Evolutionary conservation across 192 early-diverging fungal genomes (phyloP).

Genomic region (Backusella macrospora): DNA sequence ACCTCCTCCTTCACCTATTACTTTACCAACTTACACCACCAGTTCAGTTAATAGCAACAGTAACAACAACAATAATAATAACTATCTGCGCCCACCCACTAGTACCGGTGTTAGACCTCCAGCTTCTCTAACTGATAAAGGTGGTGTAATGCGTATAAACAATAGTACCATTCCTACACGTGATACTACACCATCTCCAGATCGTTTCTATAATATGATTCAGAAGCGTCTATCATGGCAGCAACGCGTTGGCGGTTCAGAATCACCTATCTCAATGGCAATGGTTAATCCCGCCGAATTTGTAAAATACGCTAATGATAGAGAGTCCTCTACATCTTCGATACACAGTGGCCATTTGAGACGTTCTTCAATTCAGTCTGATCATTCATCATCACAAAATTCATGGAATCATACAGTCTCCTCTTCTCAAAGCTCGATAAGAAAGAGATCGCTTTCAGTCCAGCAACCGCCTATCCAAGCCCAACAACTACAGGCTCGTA

Average conservation of each 20-base stretch:
- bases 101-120: slow-evolving; percentile 22
- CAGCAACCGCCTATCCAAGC: slow-evolving; percentile 22
- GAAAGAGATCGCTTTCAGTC: slow-evolving; percentile 32
- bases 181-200: slow-evolving; percentile 38
- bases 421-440: slow-evolving; percentile 3
- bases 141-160: not conserved
- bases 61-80: not conserved
- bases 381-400: slow-evolving; percentile 30
- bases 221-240: slow-evolving; percentile 41
- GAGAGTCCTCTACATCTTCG: slow-evolving; percentile 42
- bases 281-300: slow-evolving; percentile 38
- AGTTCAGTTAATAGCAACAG: not conserved
- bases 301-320: slow-evolving; percentile 31
- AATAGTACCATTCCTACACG: slow-evolving; percentile 11
- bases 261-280: slow-evolving; percentile 31
- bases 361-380: slow-evolving; percentile 36
- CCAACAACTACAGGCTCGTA: slow-evolving; percentile 19
- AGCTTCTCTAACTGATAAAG: slow-evolving; percentile 21
- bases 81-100: not conserved
- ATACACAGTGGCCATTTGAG: slow-evolving; percentile 38
- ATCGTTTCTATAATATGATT: slow-evolving; percentile 40
- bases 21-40: slow-evolving; percentile 5
- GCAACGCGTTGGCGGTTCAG: slow-evolving; percentile 21
- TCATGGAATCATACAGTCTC: slow-evolving; percentile 9
- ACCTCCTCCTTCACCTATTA: slow-evolving; percentile 19